phyloP scores from a whole-genome alignment of 129 eudicot species.

The Arctium lappa region DNA sequence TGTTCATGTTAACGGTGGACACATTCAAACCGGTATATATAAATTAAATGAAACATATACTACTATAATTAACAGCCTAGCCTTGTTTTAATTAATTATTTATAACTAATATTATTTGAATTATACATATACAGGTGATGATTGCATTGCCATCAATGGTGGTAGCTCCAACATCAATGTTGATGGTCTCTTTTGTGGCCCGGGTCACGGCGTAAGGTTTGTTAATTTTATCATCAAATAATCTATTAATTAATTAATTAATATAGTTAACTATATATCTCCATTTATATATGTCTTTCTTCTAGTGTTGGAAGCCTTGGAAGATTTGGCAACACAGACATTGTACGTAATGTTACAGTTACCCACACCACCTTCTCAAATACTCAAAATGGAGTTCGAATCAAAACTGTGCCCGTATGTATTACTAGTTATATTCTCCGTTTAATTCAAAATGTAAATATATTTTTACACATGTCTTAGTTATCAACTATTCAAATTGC shows the following conservation, averaged over 20 bases:
- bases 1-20: conserved; percentile 12
- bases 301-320: conserved; percentile 24
- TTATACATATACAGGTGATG: conserved; percentile 38
- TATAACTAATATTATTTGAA: not conserved
- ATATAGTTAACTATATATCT: not conserved
- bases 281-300: not conserved
- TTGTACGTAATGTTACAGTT: conserved; percentile 1
- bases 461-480: not conserved
- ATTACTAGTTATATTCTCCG: not conserved
- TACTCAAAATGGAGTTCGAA: conserved; percentile 29
- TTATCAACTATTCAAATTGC: not conserved
- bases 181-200: conserved; percentile 39
- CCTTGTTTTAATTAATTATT: not conserved
- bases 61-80: not conserved
- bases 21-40: conserved; percentile 23
- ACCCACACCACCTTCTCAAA: not conserved
- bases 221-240: not conserved
- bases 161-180: conserved; percentile 29
- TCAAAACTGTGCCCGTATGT: conserved; percentile 24
- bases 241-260: not conserved
- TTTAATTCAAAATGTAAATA: not conserved
- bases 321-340: conserved; percentile 5
- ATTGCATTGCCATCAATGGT: conserved; percentile 46
- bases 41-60: no score
- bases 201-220: conserved; percentile 66